Evolutionary conservation across 2,329 filamentous ascomycete genomes (phyloP).

Genomic region (Colletotrichum graminicola): DNA sequence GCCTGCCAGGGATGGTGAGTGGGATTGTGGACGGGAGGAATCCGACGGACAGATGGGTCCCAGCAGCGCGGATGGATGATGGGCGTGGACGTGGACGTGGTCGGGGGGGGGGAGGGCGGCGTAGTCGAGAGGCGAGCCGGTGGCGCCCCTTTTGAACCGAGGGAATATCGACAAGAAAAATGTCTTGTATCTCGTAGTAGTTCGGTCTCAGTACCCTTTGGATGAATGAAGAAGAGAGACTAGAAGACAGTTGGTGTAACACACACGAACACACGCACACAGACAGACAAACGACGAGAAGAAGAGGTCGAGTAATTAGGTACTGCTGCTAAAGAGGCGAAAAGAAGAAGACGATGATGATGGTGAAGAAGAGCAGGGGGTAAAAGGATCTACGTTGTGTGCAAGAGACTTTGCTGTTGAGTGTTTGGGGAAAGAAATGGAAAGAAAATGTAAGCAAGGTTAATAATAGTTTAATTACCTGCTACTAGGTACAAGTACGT

Average conservation of each 20-base stretch:
- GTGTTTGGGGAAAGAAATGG: too few species aligned
- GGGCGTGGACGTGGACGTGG: neutral
- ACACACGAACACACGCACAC: neutral
- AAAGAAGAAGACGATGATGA: too few species aligned
- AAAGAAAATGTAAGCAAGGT: neutral
- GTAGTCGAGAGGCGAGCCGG: neutral
- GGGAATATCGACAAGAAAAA: conserved; percentile 8
- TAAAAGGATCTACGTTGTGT: too few species aligned
- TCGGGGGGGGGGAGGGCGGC: neutral
- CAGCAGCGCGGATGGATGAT: conserved; percentile 19
- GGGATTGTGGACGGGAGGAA: conserved; percentile 28
- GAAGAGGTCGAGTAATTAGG: neutral
- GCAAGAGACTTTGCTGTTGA: too few species aligned
- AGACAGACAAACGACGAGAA: too few species aligned
- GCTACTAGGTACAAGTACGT: too few species aligned
- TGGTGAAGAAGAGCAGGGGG: too few species aligned
- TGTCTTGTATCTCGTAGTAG: conserved; percentile 24
- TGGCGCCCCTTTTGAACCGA: conserved; percentile 22
- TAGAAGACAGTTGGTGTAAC: conserved; percentile 1
- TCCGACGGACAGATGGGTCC: conserved; percentile 27
- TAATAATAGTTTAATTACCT: neutral
- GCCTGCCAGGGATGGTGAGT: neutral
- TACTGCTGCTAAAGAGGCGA: neutral
- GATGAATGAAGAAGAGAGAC: conserved; percentile 35
- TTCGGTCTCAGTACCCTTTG: conserved; percentile 30